These are phyloP conservation scores for Exophiala phaeomuriformis DNA, from an alignment of 2,329 filamentous ascomycete genomes.

Conservation along the genomic window DNA sequence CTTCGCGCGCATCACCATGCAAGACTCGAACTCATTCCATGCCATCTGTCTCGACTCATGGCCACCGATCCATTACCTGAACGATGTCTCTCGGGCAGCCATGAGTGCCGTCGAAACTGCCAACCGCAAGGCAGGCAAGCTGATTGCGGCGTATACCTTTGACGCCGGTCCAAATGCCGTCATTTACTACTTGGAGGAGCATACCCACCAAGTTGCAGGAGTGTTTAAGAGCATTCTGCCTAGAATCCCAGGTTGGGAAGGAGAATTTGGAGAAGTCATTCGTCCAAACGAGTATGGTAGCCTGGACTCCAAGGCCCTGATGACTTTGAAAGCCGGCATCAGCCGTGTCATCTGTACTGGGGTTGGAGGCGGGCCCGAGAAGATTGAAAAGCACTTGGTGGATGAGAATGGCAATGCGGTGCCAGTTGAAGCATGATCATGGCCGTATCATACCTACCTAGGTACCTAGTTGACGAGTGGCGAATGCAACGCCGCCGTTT, in stretches of 20 bases:
- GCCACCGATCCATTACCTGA: constrained; percentile 98
- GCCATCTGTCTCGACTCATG: constrained; percentile 90
- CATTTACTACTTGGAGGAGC: constrained; percentile 83
- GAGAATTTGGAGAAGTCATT: constrained; percentile 51
- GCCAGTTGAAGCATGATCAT: not conserved
- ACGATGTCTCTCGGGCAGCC: constrained; percentile 81
- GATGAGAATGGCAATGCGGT: constrained; percentile 50
- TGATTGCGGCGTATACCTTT: constrained; percentile 89
- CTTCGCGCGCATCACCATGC: constrained; percentile 90
- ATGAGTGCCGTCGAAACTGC: constrained; percentile 84
- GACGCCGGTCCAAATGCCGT: constrained; percentile 96
- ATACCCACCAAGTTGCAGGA: constrained; percentile 65
- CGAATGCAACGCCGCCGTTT: too few species aligned
- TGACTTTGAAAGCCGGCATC: constrained; percentile 67
- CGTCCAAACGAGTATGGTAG: constrained; percentile 46
- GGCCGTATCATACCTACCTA: too few species aligned
- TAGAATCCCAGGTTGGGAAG: constrained; percentile 46
- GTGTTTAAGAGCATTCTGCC: constrained; percentile 66
- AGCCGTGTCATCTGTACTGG: constrained; percentile 83
- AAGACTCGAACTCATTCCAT: constrained; percentile 95
- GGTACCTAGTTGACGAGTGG: too few species aligned
- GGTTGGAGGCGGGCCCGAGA: constrained; percentile 81
- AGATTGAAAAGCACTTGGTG: constrained; percentile 69
- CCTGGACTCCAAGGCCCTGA: constrained; percentile 52
- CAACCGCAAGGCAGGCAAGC: constrained; percentile 70